Base-by-base conservation (phyloP, 805 yeast genomes). In the Teunomyces kruisii region DNA sequence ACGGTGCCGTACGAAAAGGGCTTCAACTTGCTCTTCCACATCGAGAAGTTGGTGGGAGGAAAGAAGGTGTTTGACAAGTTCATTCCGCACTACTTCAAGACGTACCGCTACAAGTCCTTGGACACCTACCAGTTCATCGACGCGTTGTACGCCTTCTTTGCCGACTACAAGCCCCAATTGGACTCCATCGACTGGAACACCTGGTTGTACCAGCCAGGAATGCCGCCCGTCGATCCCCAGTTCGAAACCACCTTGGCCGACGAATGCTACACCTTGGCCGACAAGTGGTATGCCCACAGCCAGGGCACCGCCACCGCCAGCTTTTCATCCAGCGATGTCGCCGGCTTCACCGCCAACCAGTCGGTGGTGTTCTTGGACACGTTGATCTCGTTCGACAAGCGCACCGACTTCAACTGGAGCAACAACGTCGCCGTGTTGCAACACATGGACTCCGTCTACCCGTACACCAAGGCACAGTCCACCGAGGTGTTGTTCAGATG, bases 91-190 rank as follows among this genome's bases (percentile, higher is more conserved):
- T 90, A 90, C 68, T 90, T 90, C 67, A 67, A 64, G 38, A 81
- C 78, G 57, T 90, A 74, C 74, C 79, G 81, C 57, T 81, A 82
- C 64, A 65, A 75, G 59, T 85, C 95, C 1, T 73, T 90, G 49
- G 96, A 89, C 62, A 80, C 96, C 1, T 86, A 82, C 61, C 86
- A 87, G 67, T 90, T 90, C 65, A 65, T 84, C 47, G 95, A 86
- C 54, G 72, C 87, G 1, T 68, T 90, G 47, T 88, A 83, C 64
- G 92, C 75, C 39, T 87, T 80, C 58, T 83, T 74, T 59, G 50
- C 63, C 27, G 64, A 67, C n/a, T 69, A 80, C 46, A 70, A 72
- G 44, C 75, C 64, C 1, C 53, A 74, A n/a, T 73, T 88, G 55
- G 86, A 86, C 55, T 52, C 76, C 6, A 78, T 91, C 42, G 96